Conservation (phyloP, 2,329 filamentous ascomycete species). For the Septoria petroselini region DNA sequence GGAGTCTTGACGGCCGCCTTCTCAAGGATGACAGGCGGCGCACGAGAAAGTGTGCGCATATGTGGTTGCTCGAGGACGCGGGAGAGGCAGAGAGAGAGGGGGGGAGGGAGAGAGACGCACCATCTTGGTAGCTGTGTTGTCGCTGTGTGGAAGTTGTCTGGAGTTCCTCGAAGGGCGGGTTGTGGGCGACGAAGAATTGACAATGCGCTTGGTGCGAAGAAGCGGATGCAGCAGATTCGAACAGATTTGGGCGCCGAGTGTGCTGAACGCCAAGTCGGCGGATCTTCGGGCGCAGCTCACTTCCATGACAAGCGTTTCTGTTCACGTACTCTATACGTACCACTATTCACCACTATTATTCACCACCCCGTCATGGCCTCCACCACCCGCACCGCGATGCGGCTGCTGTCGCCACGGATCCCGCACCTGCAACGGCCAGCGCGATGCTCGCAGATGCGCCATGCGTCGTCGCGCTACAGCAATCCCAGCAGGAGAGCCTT, state of each 20-base stretch:
- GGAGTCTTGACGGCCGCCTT: not conserved
- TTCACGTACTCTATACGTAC: too few relatives aligned
- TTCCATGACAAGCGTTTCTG: slow-evolving; percentile 7
- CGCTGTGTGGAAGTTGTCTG: slow-evolving; percentile 29
- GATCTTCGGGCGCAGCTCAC: too few relatives aligned
- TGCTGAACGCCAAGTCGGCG: slow-evolving; percentile 3
- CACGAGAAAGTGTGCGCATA: too few relatives aligned
- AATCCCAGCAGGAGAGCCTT: slow-evolving; percentile 33
- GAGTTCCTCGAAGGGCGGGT: slow-evolving; percentile 31
- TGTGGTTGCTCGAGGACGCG: not conserved
- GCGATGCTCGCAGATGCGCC: slow-evolving; percentile 28
- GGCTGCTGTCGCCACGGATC: slow-evolving; percentile 32
- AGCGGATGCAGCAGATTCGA: not conserved
- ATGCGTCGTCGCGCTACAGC: slow-evolving; percentile 38
- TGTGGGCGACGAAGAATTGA: slow-evolving; percentile 4
- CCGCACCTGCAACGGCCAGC: slow-evolving; percentile 27
- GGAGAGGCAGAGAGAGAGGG: not conserved
- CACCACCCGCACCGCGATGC: slow-evolving; percentile 32
- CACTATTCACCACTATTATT: not conserved
- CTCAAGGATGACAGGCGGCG: too few relatives aligned
- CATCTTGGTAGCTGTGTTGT: slow-evolving; percentile 31
- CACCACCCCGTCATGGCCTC: slow-evolving; percentile 25
- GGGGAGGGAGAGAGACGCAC: slow-evolving; percentile 18
- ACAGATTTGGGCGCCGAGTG: slow-evolving; percentile 5
- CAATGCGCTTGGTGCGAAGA: slow-evolving; percentile 6